Conservation (phyloP, 139 green algal genomes). For the Gonium pectorale region DNA sequence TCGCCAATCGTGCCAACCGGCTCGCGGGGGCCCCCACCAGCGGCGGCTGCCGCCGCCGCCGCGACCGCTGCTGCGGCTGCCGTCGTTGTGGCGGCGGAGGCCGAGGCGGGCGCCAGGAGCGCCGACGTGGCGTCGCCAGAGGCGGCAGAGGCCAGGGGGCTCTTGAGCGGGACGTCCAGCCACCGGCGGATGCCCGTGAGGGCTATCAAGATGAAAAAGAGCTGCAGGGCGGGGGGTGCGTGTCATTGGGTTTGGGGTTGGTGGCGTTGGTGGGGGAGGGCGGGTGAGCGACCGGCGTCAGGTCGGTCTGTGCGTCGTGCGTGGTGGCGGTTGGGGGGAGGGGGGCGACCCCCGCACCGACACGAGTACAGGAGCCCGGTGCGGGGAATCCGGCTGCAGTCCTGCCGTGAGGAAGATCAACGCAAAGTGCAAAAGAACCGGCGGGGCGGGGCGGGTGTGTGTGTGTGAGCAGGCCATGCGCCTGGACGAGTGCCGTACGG, state of each 20-base stretch:
- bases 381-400: too few relatives aligned
- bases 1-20: not conserved
- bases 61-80: not conserved
- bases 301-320: too few relatives aligned
- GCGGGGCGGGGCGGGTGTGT: too few relatives aligned
- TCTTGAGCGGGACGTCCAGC: not conserved
- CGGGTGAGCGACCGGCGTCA: too few relatives aligned
- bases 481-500: too few relatives aligned
- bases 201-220: slow-evolving; percentile 23
- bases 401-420: too few relatives aligned
- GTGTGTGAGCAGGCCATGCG: too few relatives aligned
- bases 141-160: not conserved
- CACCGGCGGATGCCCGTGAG: not conserved
- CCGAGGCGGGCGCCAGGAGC: not conserved
- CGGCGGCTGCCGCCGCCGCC: not conserved
- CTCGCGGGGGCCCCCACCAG: not conserved
- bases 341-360: too few relatives aligned
- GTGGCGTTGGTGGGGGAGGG: too few relatives aligned
- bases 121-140: not conserved
- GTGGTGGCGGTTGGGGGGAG: too few relatives aligned
- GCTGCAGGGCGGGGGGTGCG: not conserved
- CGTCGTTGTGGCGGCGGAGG: not conserved
- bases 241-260: not conserved
- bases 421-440: too few relatives aligned
- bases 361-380: too few relatives aligned